These are phyloP conservation scores for Bacterosira constricta DNA, from an alignment of 108 stramenopile species.

Conservation along the genomic window DNA sequence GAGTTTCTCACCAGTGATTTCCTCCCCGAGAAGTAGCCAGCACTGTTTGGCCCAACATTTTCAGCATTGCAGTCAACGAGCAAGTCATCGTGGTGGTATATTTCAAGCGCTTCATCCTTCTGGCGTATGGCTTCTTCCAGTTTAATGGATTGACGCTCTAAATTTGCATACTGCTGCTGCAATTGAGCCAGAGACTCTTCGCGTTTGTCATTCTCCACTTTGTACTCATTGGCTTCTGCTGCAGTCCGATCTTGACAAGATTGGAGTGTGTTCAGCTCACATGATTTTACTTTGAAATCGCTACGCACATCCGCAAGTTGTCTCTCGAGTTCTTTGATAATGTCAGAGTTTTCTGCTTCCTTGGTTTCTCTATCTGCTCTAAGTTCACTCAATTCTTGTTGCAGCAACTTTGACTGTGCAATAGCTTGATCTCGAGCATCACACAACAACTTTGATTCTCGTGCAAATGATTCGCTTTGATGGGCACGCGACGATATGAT, in stretches of 20 bases:
- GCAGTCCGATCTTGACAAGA: constrained; percentile 22
- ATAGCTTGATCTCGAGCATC: constrained; percentile 42
- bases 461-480: constrained; percentile 36
- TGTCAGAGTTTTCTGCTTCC: constrained; percentile 26
- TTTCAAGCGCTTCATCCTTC: constrained; percentile 34
- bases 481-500: constrained; percentile 7
- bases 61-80: constrained; percentile 3
- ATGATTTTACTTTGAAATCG: constrained; percentile 43
- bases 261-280: constrained; percentile 28
- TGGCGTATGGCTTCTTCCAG: constrained; percentile 34
- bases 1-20: constrained; percentile 38
- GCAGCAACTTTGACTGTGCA: constrained; percentile 25
- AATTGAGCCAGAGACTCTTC: constrained; percentile 16
- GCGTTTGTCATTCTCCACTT: constrained; percentile 13
- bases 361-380: constrained; percentile 23
- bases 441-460: constrained; percentile 30
- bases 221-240: constrained; percentile 16
- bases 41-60: background rate
- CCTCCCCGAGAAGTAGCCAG: background rate
- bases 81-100: constrained; percentile 40
- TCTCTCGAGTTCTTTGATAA: constrained; percentile 41
- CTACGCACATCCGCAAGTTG: constrained; percentile 41
- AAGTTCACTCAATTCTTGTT: constrained; percentile 25
- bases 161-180: constrained; percentile 11
- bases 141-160: constrained; percentile 15